Evolutionary conservation across 805 yeast species (phyloP), one percentile per base, ranked within the genome.

Genomic region (Brettanomyces naardenensis): DNA sequence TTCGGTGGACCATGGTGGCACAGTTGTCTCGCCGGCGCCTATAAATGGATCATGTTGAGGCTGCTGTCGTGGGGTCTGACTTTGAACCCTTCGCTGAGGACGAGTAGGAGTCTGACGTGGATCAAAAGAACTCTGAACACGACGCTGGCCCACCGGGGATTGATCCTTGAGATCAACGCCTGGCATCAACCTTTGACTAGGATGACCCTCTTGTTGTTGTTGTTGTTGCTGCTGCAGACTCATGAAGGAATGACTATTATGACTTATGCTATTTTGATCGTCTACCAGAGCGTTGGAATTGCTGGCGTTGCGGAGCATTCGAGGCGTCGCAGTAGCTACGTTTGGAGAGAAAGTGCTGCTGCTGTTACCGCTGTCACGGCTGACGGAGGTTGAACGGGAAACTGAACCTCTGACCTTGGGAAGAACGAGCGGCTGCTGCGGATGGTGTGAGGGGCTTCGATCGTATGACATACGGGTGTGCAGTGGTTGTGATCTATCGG

Each of bases 261-360:
- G n/a, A n/a, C n/a, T n/a, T n/a, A n/a, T n/a, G n/a, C n/a, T n/a
- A n/a, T n/a, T n/a, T 26, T 46, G 46, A 21, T 41, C 38, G 28
- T 41, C 45, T 14, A 41, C 44, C 10, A 48, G 47, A 7, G 49
- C 39, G 37, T 18, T 41, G 35, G 62, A 36, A 47, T 53, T 46
- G 31, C 76, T 69, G 3, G 72, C 71, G 48, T 73, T 75, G 47
- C 82, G 65, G 34, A 78, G 58, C 85, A 79, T 79, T 47, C 85
- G 60, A 6, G 85, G 83, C 2, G 86, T 78, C 2, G 85, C 85
- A 2, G 82, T 83, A 13, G 59, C 66, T 4, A 68, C 71, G 37
- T 60, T 62, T 21, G 58, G 45, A 37, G 28, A 47, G 46, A 14
- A 42, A 14, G n/a, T 56, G 46, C 14, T 40, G n/a, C n/a, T n/a